Percentiles rank a stretch among this genome's conserved stretches.
These are phyloP conservation scores for Fusarium sp. DNA, from an alignment of 2,329 filamentous ascomycete genomes.

Conservation along the genomic window DNA sequence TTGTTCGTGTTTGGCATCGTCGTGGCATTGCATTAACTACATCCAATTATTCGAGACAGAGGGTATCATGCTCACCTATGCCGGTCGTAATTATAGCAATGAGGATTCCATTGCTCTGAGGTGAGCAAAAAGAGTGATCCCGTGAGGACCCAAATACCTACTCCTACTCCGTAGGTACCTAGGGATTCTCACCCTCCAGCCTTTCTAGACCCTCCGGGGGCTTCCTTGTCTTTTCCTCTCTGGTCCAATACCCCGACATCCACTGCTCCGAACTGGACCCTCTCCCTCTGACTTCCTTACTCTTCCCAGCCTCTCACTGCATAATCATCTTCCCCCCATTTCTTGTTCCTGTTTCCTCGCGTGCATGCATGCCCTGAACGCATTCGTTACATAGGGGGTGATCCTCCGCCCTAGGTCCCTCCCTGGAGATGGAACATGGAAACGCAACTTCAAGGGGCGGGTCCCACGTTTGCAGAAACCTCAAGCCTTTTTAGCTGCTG, in stretches of 20 bases:
- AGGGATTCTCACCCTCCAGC: not conserved
- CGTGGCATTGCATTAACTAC: not conserved
- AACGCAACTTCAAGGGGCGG: constrained; percentile 10
- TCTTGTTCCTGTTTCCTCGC: not conserved
- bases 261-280: constrained; percentile 2
- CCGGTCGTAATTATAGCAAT: not conserved
- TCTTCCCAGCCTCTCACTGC: constrained; percentile 23
- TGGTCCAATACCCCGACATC: constrained; percentile 14
- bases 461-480: constrained; percentile 11
- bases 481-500: constrained; percentile 25
- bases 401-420: not conserved
- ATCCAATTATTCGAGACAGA: not conserved
- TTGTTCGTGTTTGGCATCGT: not conserved
- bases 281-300: not conserved
- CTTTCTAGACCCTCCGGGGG: constrained; percentile 11
- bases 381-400: not conserved
- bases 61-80: not conserved
- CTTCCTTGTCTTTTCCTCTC: constrained; percentile 19
- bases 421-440: not conserved
- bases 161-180: too few species aligned
- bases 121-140: not conserved
- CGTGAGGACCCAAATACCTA: too few species aligned
- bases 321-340: not conserved
- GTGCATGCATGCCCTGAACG: not conserved
- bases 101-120: not conserved